Percentiles rank a stretch among this genome's conserved stretches.
Conservation (phyloP, 768 basidiomycete species). For the Baorangia bicolor region DNA sequence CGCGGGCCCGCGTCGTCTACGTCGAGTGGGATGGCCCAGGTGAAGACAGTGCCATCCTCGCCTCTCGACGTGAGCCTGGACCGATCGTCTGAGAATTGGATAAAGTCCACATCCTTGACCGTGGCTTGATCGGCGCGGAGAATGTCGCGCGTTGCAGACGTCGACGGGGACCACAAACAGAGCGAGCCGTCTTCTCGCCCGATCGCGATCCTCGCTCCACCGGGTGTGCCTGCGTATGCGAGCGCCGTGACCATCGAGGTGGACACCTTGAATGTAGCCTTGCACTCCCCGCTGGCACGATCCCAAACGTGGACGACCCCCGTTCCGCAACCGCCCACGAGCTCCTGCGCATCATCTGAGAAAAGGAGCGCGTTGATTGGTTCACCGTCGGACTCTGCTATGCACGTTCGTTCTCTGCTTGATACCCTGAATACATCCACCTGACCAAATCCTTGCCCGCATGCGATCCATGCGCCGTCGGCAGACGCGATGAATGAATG, state of each 20-base stretch:
- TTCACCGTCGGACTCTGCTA: not conserved
- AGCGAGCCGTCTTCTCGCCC: constrained; percentile 22
- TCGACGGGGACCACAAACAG: constrained; percentile 16
- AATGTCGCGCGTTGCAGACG: constrained; percentile 11
- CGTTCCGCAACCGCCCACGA: constrained; percentile 20
- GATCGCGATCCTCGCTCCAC: constrained; percentile 6
- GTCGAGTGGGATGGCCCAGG: too few species aligned
- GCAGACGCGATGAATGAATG: too few species aligned
- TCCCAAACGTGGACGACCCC: constrained; percentile 23
- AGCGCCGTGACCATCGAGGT: constrained; percentile 20
- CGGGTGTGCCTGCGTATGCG: not conserved
- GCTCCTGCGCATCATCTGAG: constrained; percentile 10
- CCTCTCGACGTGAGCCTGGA: too few species aligned
- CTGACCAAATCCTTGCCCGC: too few species aligned
- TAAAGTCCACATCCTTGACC: too few species aligned
- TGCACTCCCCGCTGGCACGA: constrained; percentile 10
- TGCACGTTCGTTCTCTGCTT: not conserved
- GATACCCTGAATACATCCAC: not conserved
- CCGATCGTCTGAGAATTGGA: too few species aligned
- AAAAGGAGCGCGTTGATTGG: constrained; percentile 10
- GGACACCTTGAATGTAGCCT: not conserved
- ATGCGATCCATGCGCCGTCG: too few species aligned
- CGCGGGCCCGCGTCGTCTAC: too few species aligned
- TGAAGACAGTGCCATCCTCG: too few species aligned
- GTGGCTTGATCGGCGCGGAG: constrained; percentile 2